Evolutionary conservation across 1,139 yeast genomes (phyloP).

Genomic region (Casaregolazyma suthepensis): DNA sequence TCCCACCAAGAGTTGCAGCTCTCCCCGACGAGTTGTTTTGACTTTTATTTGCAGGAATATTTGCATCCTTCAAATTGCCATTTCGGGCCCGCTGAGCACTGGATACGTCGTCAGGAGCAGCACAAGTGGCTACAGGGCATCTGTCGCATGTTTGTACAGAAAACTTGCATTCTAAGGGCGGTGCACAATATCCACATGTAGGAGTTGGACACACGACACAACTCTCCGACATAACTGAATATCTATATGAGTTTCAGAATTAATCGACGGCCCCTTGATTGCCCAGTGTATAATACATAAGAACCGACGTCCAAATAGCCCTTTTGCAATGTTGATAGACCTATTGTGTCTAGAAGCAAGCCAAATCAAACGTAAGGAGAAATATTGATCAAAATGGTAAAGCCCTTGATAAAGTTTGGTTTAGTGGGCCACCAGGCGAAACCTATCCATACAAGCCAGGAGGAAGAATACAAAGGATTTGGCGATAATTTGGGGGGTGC

Average conservation of each 20-base stretch:
- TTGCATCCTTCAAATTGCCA: neutral
- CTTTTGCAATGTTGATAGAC: neutral
- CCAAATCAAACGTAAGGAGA: neutral
- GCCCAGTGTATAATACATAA: neutral
- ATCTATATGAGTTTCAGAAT: neutral
- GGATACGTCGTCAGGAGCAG: constrained; percentile 1
- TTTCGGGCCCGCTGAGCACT: neutral
- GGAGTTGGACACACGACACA: constrained; percentile 11
- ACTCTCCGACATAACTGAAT: neutral
- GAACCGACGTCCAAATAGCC: neutral
- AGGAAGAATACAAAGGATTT: neutral
- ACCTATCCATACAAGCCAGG: neutral
- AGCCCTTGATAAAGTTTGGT: neutral
- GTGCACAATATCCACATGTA: constrained; percentile 12
- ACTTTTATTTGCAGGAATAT: neutral
- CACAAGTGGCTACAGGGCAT: constrained; percentile 14
- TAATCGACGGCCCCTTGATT: neutral
- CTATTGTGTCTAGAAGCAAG: neutral
- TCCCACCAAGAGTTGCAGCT: neutral
- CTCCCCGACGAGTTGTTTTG: neutral
- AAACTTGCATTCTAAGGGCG: constrained; percentile 12
- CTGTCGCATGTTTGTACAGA: constrained; percentile 14
- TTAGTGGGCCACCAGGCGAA: neutral
- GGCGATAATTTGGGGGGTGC: no score
- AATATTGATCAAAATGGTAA: neutral